Evolutionary conservation across 805 yeast genomes (phyloP).

Genomic region (Starmera amethionina): DNA sequence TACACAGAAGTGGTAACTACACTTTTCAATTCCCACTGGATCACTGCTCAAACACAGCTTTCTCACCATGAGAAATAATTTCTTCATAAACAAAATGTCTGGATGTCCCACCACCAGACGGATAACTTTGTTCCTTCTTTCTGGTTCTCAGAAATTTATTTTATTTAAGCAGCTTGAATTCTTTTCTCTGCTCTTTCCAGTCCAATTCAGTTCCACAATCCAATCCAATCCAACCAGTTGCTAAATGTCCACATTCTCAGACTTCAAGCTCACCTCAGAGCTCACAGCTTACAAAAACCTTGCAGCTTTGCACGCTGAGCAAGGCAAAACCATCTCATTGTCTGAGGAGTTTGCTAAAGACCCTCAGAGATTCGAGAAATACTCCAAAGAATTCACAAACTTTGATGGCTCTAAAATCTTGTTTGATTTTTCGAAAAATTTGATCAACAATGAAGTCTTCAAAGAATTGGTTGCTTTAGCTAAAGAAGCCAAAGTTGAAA

Average conservation of each 20-base stretch:
- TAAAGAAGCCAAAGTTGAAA: conserved; percentile 79
- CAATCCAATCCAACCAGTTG: neutral
- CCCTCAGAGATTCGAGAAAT: conserved; percentile 64
- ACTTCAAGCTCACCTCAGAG: conserved; percentile 50
- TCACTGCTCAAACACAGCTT: too few relatives aligned
- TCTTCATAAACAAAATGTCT: too few relatives aligned
- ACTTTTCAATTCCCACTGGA: too few relatives aligned
- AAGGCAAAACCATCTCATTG: conserved; percentile 65
- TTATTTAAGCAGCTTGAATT: too few relatives aligned
- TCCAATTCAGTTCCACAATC: neutral
- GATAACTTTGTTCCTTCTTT: too few relatives aligned
- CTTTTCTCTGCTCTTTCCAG: neutral
- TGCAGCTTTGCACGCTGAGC: conserved; percentile 56
- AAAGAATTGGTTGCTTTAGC: conserved; percentile 66
- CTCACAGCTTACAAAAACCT: conserved; percentile 80
- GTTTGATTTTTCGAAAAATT: conserved; percentile 93
- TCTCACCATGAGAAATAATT: too few relatives aligned
- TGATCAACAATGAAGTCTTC: conserved; percentile 78
- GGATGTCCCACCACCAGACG: too few relatives aligned
- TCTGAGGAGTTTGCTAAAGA: conserved; percentile 66
- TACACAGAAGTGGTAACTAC: too few relatives aligned
- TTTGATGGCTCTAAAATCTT: conserved; percentile 81
- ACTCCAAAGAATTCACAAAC: conserved; percentile 70
- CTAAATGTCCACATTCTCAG: neutral
- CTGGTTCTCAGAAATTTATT: too few relatives aligned